Conservation (phyloP, 2,329 filamentous ascomycete species). For the Monosporascus ibericus region DNA sequence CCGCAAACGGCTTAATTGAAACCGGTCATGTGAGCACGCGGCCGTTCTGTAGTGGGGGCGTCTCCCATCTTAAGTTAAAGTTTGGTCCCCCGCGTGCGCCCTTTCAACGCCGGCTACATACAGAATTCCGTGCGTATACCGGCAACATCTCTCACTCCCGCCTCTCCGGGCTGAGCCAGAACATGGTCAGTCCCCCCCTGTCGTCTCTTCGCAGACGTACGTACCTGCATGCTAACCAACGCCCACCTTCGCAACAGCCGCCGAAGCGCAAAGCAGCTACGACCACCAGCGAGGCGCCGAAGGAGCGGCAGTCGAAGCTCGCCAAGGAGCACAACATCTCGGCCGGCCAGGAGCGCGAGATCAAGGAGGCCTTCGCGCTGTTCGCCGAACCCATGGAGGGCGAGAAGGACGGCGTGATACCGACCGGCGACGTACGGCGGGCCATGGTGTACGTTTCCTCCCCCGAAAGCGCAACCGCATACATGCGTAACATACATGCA, state of each 20-base stretch:
- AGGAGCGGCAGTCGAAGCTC: slow-evolving; percentile 71
- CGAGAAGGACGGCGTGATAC: slow-evolving; percentile 67
- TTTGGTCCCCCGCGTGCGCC: neutral
- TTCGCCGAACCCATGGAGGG: slow-evolving; percentile 68
- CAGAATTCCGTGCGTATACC: neutral
- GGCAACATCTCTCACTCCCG: too few species aligned
- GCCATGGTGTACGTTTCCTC: slow-evolving; percentile 59
- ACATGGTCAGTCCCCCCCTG: neutral
- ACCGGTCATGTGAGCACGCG: neutral
- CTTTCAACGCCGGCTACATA: neutral
- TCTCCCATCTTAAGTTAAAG: too few species aligned
- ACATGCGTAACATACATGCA: neutral
- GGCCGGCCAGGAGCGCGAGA: slow-evolving; percentile 79
- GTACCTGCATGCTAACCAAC: neutral
- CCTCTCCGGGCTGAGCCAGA: neutral
- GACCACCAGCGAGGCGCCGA: slow-evolving; percentile 20
- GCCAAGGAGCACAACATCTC: slow-evolving; percentile 87
- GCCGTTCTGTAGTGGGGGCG: neutral
- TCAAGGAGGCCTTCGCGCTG: slow-evolving; percentile 81
- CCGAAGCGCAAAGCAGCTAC: slow-evolving; percentile 44
- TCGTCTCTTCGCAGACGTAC: neutral
- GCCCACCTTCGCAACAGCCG: slow-evolving; percentile 31
- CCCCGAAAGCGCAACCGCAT: neutral
- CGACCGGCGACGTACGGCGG: slow-evolving; percentile 61
- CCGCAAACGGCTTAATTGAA: too few species aligned